Evolutionary conservation across 73 alveolate species (phyloP).

Genomic region (Diophrys appendiculata): DNA sequence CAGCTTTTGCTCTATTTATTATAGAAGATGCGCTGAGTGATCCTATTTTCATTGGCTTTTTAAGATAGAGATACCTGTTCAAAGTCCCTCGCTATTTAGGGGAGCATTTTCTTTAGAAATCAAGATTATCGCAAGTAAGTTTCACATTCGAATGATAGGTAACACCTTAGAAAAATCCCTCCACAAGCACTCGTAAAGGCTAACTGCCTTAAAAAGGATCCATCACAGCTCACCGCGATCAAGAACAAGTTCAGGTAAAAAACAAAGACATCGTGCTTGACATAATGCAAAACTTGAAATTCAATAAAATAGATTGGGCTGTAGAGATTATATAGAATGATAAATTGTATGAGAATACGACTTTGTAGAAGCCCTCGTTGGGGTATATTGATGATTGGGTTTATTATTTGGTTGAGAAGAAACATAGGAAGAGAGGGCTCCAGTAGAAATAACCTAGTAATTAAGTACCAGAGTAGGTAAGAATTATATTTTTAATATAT

Average conservation of each 20-base stretch:
- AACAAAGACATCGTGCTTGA: background rate
- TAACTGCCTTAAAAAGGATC: too few species aligned
- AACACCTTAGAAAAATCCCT: too few species aligned
- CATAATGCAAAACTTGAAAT: too few species aligned
- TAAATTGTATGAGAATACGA: background rate
- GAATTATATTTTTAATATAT: too few species aligned
- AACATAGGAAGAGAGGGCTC: background rate
- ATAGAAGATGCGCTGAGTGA: background rate
- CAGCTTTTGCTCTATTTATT: background rate
- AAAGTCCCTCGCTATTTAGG: background rate
- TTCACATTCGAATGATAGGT: too few species aligned
- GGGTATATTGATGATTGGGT: too few species aligned
- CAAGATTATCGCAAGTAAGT: background rate
- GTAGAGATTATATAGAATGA: too few species aligned
- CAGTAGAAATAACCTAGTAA: background rate
- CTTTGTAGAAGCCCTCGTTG: background rate
- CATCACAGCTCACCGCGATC: too few species aligned
- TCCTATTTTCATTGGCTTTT: background rate
- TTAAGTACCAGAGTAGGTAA: background rate
- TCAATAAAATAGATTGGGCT: too few species aligned
- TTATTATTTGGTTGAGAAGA: too few species aligned
- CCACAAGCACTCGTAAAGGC: too few species aligned
- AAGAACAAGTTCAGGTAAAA: slow-evolving; percentile 5
- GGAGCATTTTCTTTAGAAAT: background rate
- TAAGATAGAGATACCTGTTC: slow-evolving; percentile 1